phyloP scores from a whole-genome alignment of 2,329 filamentous ascomycete genomes.

The Pyricularia pennisetigena region DNA sequence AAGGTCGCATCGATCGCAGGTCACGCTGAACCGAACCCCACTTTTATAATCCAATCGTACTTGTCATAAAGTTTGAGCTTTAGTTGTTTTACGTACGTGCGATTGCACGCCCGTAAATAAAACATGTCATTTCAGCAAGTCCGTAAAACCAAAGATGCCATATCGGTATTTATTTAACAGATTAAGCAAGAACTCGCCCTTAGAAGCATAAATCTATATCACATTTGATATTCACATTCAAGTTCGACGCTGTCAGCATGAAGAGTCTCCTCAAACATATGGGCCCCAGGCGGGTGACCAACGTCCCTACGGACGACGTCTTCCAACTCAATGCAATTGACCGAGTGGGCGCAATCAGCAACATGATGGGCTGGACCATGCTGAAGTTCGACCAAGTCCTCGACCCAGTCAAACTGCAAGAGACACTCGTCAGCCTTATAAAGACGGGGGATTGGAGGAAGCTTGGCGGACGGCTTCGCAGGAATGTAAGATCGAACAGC shows the following conservation, averaged over 20 bases:
- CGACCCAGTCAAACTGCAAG: conserved; percentile 26
- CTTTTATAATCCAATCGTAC: no score
- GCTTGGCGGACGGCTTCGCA: conserved; percentile 31
- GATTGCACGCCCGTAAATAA: no score
- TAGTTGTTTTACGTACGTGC: no score
- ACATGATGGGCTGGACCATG: conserved; percentile 20
- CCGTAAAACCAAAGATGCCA: background rate
- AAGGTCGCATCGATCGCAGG: no score
- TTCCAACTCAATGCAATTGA: conserved; percentile 23
- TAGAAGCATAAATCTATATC: background rate
- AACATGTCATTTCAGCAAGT: no score
- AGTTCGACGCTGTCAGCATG: background rate
- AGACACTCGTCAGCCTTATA: conserved; percentile 25
- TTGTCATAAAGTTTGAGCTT: no score
- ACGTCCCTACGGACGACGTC: conserved; percentile 15
- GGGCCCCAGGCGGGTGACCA: conserved; percentile 3
- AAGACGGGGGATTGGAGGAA: conserved; percentile 34
- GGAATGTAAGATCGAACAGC: conserved; percentile 18
- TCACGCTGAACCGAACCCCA: no score
- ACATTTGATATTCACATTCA: background rate
- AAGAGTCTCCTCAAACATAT: background rate
- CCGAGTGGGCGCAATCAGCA: conserved; percentile 10
- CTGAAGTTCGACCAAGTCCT: conserved; percentile 36
- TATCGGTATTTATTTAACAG: background rate
- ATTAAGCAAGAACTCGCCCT: background rate